phyloP scores from a whole-genome alignment of 2,329 filamentous ascomycete species.

The Amesomyces nigricolor region DNA sequence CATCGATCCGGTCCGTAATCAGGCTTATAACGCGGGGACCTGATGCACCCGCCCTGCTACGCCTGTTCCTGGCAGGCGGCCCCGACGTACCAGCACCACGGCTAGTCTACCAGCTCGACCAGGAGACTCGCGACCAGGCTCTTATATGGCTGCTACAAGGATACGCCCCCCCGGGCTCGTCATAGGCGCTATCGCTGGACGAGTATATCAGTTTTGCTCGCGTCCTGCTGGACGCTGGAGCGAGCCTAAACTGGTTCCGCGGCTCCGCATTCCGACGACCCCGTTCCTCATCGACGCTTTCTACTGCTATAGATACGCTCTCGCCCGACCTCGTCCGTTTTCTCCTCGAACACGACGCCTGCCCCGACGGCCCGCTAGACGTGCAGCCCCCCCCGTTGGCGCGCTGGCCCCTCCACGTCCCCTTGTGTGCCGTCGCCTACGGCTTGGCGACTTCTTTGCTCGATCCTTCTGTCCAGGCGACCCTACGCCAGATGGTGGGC shows the following conservation, averaged over 20 bases:
- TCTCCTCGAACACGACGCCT: neutral
- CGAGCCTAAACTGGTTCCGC: too few species aligned
- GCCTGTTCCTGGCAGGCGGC: neutral
- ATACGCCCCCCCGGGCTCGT: too few species aligned
- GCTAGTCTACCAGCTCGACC: neutral
- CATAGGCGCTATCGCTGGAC: too few species aligned
- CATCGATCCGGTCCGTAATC: neutral
- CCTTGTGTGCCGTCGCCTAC: neutral
- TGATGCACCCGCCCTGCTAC: neutral
- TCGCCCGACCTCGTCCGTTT: slow-evolving; percentile 2
- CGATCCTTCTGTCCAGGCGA: neutral
- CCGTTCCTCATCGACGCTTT: too few species aligned
- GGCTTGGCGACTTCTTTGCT: neutral
- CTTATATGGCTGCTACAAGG: too few species aligned
- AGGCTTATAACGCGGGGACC: neutral
- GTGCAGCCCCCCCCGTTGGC: too few species aligned
- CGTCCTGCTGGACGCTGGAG: neutral
- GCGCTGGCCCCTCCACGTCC: too few species aligned
- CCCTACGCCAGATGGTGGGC: neutral
- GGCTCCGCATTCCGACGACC: too few species aligned
- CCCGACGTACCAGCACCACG: too few species aligned
- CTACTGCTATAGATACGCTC: neutral
- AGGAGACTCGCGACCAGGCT: neutral
- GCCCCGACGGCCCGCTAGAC: neutral
- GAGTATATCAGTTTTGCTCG: neutral